Evolutionary conservation across 495 filamentous ascomycete species (phyloP).

Genomic region (Xylaria flabelliformis): DNA sequence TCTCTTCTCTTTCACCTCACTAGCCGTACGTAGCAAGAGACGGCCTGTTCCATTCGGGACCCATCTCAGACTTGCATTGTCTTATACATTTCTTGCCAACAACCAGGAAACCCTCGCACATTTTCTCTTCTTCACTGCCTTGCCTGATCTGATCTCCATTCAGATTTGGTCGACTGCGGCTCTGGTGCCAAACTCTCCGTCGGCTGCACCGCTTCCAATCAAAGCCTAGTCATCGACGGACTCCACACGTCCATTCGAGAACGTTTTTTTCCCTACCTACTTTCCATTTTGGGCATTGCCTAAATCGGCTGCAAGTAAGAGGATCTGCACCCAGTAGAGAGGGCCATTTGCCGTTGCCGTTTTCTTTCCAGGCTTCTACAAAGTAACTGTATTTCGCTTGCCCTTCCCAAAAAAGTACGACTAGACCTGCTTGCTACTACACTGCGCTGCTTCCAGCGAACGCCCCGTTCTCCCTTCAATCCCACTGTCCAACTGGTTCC

Average conservation of each 20-base stretch:
- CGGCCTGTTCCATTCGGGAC: conserved; percentile 6
- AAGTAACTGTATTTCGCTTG: conserved; percentile 30
- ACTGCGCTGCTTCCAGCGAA: neutral
- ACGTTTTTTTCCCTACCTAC: conserved; percentile 37
- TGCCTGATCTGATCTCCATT: conserved; percentile 17
- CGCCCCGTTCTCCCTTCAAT: no score
- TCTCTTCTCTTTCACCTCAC: neutral
- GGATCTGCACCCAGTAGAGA: conserved; percentile 38
- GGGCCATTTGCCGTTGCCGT: conserved; percentile 42
- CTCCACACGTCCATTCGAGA: conserved; percentile 41
- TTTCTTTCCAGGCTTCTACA: conserved; percentile 37
- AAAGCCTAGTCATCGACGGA: conserved; percentile 40
- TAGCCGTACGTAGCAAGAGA: neutral
- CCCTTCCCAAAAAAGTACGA: conserved; percentile 34
- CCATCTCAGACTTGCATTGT: conserved; percentile 25
- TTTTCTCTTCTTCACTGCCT: neutral
- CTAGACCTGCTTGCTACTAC: conserved; percentile 18
- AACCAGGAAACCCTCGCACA: conserved; percentile 21
- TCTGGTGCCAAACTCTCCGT: conserved; percentile 29
- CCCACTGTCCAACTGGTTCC: no score
- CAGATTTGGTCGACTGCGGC: conserved; percentile 24
- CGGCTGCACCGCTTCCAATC: conserved; percentile 42
- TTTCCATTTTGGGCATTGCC: conserved; percentile 47
- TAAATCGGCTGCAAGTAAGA: conserved; percentile 43
- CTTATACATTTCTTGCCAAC: conserved; percentile 23